Evolutionary conservation across 371 early-diverging fungal genomes (phyloP), one percentile per base, ranked within the genome.

Genomic region (Fennellomyces sp.): DNA sequence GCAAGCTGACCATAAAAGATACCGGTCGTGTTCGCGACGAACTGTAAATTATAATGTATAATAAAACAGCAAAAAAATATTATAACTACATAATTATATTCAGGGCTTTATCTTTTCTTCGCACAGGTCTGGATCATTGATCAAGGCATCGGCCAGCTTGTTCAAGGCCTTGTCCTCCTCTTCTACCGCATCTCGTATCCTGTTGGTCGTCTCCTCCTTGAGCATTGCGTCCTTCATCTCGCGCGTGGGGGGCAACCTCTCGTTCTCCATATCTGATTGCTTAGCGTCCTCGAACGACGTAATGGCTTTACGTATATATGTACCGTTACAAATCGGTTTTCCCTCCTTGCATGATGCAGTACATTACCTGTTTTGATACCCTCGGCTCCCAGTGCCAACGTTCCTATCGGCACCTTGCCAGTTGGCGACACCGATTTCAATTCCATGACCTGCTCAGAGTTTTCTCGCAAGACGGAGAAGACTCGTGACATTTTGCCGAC

Each of bases 231-330:
- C 80, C 31, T 71, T 76, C 36, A 76, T 81, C 61, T 70, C 81
- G 64, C 86, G 83, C 6, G 81, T 72, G 13, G 97, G 96, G 19
- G 98, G 98, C 47, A 97, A 65, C 13, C 90, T 86, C 70, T 98
- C 98, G 68, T 98, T 98, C 51, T 95, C 92, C 17, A 83, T 69
- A 74, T 98, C 97, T 23, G 90, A 91, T 17, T 75, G 78, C 65
- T 88, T 89, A 19, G 97, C 98, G 61, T 96, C 94, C 41, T 97
- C 97, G 74, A 97, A 97, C 17, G 91, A 82, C 13, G 85, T 84
- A 63, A 96, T 95, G 21, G 94, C 94, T 83, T 52, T 30, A 33
- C 15, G 29, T 26, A 54, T 5, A 36, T 21, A 51, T 15, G 10
- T 12, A 31, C 13, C 36, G 49, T 54, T 59, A 28, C n/a, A 39